These are phyloP conservation scores for Alternaria ethzedia DNA, from an alignment of 2,329 filamentous ascomycete genomes.

Conservation along the genomic window DNA sequence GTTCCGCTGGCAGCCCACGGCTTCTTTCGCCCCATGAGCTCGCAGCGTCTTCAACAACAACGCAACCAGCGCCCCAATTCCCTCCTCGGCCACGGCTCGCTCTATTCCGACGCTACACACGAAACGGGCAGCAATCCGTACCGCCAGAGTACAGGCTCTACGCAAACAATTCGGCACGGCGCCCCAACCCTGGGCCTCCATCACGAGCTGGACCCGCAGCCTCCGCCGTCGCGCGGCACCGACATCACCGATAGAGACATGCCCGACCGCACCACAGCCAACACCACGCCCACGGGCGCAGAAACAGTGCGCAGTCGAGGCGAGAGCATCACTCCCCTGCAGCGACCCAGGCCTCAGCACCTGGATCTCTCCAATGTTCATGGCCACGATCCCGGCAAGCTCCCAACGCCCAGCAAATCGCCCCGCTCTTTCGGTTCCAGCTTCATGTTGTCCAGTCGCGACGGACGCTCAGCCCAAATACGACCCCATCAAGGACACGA, in stretches of 20 bases:
- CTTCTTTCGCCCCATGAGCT: slow-evolving; percentile 97
- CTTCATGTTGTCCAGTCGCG: slow-evolving; percentile 69
- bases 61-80: slow-evolving; percentile 65
- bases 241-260: slow-evolving; percentile 78
- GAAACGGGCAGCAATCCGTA: slow-evolving; percentile 44
- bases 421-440: slow-evolving; percentile 78
- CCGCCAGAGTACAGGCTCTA: slow-evolving; percentile 49
- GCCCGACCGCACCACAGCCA: slow-evolving; percentile 73
- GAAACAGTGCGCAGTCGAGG: slow-evolving; percentile 68
- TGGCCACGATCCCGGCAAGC: slow-evolving; percentile 59
- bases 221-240: slow-evolving; percentile 75
- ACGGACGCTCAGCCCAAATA: slow-evolving; percentile 57
- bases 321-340: slow-evolving; percentile 81
- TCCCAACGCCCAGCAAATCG: slow-evolving; percentile 70
- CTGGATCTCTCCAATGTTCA: slow-evolving; percentile 67
- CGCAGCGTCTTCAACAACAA: slow-evolving; percentile 90
- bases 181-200: slow-evolving; percentile 40
- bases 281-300: slow-evolving; percentile 72
- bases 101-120: slow-evolving; percentile 39
- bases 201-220: slow-evolving; percentile 46
- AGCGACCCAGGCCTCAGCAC: slow-evolving; percentile 62
- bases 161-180: slow-evolving; percentile 36
- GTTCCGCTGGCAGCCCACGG: slow-evolving; percentile 88
- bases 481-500: slow-evolving; percentile 68
- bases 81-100: slow-evolving; percentile 41